Conservation (phyloP, 139 green algal genomes). For the Chlorella ohadii region DNA sequence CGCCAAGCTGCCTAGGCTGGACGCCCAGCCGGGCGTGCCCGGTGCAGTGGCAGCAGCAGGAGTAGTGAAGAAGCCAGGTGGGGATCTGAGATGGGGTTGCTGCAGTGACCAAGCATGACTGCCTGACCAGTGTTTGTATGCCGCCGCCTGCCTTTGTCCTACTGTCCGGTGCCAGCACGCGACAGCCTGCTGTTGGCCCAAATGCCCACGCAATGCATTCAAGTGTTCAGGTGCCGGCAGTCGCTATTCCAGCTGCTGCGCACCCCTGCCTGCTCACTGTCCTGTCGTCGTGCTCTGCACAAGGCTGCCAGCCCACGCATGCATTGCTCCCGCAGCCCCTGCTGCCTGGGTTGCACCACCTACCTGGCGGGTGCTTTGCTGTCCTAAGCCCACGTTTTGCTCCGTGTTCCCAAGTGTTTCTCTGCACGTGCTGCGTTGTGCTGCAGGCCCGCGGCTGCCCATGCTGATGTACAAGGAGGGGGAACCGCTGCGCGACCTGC, state of each 20-base stretch:
- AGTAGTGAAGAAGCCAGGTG: conserved; percentile 31
- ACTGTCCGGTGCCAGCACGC: background rate
- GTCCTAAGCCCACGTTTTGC: too few species aligned
- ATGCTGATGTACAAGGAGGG: conserved; percentile 56
- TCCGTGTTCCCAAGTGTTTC: too few species aligned
- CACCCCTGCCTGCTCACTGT: too few species aligned
- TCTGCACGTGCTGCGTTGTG: background rate
- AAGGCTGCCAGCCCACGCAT: too few species aligned
- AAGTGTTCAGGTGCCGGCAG: too few species aligned
- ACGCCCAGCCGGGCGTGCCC: conserved; percentile 1
- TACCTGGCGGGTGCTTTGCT: too few species aligned
- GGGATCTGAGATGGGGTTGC: background rate
- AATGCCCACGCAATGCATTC: too few species aligned
- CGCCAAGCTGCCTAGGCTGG: conserved; percentile 1
- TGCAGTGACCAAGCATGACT: background rate
- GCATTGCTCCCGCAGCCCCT: background rate
- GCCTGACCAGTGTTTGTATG: background rate
- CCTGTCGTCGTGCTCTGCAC: too few species aligned
- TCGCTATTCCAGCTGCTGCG: too few species aligned
- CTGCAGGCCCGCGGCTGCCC: conserved; percentile 41
- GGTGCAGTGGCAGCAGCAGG: conserved; percentile 14
- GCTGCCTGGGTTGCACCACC: background rate
- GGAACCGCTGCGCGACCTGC: conserved; percentile 51
- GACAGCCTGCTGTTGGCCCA: background rate
- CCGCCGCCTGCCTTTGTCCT: background rate